phyloP scores from a whole-genome alignment of 106 monocot genomes.

The Platanthera zijinensis region DNA sequence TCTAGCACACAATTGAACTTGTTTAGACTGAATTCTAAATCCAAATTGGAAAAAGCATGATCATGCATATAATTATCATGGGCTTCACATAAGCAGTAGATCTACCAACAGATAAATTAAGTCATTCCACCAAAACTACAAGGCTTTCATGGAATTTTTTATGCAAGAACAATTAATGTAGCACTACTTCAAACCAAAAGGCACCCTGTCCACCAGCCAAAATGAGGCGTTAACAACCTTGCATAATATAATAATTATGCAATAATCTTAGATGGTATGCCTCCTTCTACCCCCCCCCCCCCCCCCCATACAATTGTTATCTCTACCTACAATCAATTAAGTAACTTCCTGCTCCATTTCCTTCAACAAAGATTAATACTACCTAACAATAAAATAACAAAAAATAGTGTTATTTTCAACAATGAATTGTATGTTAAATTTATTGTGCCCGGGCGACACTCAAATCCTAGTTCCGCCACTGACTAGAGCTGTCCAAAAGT shows the following conservation, averaged over 20 bases:
- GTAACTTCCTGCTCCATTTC: no score
- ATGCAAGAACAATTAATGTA: neutral
- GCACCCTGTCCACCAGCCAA: neutral
- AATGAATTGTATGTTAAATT: no score
- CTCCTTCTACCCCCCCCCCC: no score
- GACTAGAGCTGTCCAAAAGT: no score
- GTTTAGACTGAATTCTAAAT: neutral
- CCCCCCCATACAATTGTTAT: no score
- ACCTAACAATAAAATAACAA: no score
- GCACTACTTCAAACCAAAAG: neutral
- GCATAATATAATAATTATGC: slow-evolving; percentile 2
- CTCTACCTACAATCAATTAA: no score
- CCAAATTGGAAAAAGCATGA: neutral
- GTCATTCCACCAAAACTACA: neutral
- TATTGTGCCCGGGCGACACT: no score
- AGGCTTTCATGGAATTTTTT: neutral
- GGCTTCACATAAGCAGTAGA: neutral
- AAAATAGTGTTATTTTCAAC: no score
- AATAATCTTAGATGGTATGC: neutral
- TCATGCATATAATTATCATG: neutral
- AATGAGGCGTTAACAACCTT: neutral
- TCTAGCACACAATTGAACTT: no score
- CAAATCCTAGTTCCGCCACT: no score
- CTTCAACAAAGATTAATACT: no score
- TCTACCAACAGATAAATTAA: neutral